Evolutionary conservation across 352 stramenopile species (phyloP).

Genomic region (Pythium monospermum): DNA sequence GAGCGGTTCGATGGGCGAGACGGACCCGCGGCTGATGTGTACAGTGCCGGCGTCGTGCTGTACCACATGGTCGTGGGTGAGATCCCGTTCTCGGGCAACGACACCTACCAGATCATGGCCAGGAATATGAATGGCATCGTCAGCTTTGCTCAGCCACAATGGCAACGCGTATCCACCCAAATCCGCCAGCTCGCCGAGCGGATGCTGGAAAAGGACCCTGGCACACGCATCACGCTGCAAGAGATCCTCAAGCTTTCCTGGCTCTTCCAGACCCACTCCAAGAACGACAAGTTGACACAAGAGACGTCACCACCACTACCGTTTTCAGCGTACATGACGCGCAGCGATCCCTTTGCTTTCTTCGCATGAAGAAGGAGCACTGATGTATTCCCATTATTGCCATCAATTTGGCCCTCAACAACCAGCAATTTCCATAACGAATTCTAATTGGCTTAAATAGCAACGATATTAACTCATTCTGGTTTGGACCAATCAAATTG

Average conservation of each 20-base stretch:
- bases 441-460: conserved; percentile 17
- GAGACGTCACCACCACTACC: conserved; percentile 11
- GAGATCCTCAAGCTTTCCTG: conserved; percentile 54
- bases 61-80: conserved; percentile 56
- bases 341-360: conserved; percentile 20
- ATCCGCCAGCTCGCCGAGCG: conserved; percentile 32
- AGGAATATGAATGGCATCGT: conserved; percentile 62
- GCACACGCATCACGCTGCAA: conserved; percentile 37
- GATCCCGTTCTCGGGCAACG: conserved; percentile 36
- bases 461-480: conserved; percentile 2
- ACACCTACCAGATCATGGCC: conserved; percentile 48
- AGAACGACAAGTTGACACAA: conserved; percentile 7
- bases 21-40: conserved; percentile 52
- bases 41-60: conserved; percentile 52
- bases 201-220: conserved; percentile 52
- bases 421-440: neutral
- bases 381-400: no score
- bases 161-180: conserved; percentile 29
- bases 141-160: conserved; percentile 33
- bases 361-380: conserved; percentile 16
- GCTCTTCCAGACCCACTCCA: conserved; percentile 33
- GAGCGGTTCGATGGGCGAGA: conserved; percentile 50
- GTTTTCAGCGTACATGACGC: conserved; percentile 9
- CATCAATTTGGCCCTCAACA: neutral
- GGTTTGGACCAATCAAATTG: conserved; percentile 8